phyloP scores from a whole-genome alignment of 2,329 filamentous ascomycete species.

The Fusarium neocosmosporiellum region DNA sequence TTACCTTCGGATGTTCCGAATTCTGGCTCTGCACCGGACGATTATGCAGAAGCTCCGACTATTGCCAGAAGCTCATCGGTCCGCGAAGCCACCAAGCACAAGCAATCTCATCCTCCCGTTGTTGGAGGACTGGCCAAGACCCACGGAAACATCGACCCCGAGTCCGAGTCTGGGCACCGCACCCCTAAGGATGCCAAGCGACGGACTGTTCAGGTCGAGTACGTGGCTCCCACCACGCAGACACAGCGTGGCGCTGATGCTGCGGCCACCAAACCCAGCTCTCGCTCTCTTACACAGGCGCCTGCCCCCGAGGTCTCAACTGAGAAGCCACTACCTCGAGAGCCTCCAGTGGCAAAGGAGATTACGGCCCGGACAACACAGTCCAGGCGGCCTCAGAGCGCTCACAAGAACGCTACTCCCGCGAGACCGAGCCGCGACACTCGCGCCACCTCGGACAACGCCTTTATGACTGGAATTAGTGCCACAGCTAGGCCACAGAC shows the following conservation, averaged over 20 bases:
- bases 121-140: conserved; percentile 77
- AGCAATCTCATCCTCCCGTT: conserved; percentile 59
- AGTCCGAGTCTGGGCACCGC: conserved; percentile 66
- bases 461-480: conserved; percentile 57
- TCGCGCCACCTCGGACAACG: conserved; percentile 54
- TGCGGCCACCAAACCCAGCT: conserved; percentile 38
- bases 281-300: conserved; percentile 54
- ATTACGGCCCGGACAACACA: conserved; percentile 51
- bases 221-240: conserved; percentile 90
- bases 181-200: conserved; percentile 89
- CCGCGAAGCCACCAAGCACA: conserved; percentile 82
- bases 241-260: conserved; percentile 74
- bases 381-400: conserved; percentile 59
- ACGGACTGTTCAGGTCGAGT: conserved; percentile 96
- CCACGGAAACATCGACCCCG: conserved; percentile 78
- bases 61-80: conserved; percentile 92
- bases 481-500: conserved; percentile 76
- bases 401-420: conserved; percentile 53
- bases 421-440: conserved; percentile 44
- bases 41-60: conserved; percentile 66
- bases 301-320: conserved; percentile 50
- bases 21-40: conserved; percentile 72
- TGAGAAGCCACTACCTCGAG: conserved; percentile 71
- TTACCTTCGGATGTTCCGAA: conserved; percentile 87
- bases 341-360: conserved; percentile 63